These are phyloP conservation scores for thale cress (Arabidopsis thaliana) DNA, from an alignment of 345 rosid species.

Conservation along the genomic window DNA sequence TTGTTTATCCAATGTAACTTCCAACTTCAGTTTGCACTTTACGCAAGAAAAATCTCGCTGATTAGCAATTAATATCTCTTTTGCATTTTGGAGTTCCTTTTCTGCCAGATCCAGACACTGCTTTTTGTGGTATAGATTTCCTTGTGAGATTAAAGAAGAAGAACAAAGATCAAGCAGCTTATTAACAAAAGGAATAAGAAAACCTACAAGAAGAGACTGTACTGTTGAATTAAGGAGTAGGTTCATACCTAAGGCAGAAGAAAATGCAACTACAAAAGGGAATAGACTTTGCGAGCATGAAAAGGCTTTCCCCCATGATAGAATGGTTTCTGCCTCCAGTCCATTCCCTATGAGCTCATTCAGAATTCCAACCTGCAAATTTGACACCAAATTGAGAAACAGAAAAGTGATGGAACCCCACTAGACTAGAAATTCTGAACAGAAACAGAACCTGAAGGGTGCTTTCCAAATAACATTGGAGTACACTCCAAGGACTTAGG, in stretches of 20 bases:
- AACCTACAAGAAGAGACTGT: slow-evolving; percentile 15
- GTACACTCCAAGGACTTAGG: slow-evolving; percentile 88
- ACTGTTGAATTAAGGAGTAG: not conserved
- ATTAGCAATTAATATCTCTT: slow-evolving; percentile 52
- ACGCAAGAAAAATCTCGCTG: slow-evolving; percentile 53
- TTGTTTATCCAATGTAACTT: slow-evolving; percentile 65
- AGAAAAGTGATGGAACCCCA: slow-evolving; percentile 22
- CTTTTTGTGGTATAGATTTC: slow-evolving; percentile 72
- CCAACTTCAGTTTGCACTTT: slow-evolving; percentile 71
- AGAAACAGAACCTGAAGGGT: slow-evolving; percentile 73
- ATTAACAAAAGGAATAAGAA: slow-evolving; percentile 22
- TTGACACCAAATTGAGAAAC: slow-evolving; percentile 20
- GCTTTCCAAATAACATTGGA: slow-evolving; percentile 92
- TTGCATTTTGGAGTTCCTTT: slow-evolving; percentile 71
- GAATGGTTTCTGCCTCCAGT: slow-evolving; percentile 67
- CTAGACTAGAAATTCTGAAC: slow-evolving; percentile 34
- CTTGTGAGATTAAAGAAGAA: slow-evolving; percentile 46
- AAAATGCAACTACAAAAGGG: slow-evolving; percentile 70
- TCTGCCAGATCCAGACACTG: slow-evolving; percentile 64
- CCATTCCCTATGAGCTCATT: slow-evolving; percentile 87
- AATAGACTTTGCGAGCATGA: slow-evolving; percentile 62
- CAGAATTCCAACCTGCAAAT: slow-evolving; percentile 69
- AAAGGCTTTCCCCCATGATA: slow-evolving; percentile 85
- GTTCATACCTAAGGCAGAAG: slow-evolving; percentile 71
- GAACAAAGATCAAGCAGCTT: slow-evolving; percentile 23